Evolutionary conservation across 176 grass and related monocot genomes (phyloP), one percentile per base, ranked within the genome.

Genomic region (Triticum urartu): DNA sequence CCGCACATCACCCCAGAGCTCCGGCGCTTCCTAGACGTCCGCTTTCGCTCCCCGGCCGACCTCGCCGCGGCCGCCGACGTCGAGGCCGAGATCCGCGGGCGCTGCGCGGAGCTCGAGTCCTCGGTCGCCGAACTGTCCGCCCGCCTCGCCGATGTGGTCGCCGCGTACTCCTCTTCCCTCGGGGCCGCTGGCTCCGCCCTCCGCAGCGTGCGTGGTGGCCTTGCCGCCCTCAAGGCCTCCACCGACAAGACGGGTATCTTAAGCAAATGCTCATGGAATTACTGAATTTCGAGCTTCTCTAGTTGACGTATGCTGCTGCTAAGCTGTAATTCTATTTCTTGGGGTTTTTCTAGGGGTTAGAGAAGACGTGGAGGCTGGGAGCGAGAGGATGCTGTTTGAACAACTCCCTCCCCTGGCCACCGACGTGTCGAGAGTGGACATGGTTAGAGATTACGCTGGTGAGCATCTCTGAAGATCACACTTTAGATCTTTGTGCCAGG

Each of bases 341-440:
- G 68, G 8, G 7, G 25, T 50, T 33, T 39, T 78, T 81, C 48
- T 84, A 90, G 89, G 78, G 80, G 81, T 3, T 71, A 79, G 4
- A 64, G 79, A 84, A 36, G 66, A 78, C 35, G 87, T 87, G 64
- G 79, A 86, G 13, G 66, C 34, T 64, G 88, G 78, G 48, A 87
- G 66, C 11, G 88, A 93, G 62, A 78, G 78, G 61, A 65, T 91
- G 79, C 59, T 89, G 59, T 84, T 81, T 11, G 90, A 90, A 77
- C 92, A 89, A 77, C 92, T 99, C 69, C 89, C 90, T 43, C 83
- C 90, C 67, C 88, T 99, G 30, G 94, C 97, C 28, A 90, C 86
- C 58, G 94, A 99, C 85, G 97, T 99, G 33, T 87, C 89, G 79
- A 91, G 92, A 83, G 87, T 96, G 76, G 94, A 96, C 62, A 91